Conservation (phyloP, 768 basidiomycete species). For the Auricularia heimuer region DNA sequence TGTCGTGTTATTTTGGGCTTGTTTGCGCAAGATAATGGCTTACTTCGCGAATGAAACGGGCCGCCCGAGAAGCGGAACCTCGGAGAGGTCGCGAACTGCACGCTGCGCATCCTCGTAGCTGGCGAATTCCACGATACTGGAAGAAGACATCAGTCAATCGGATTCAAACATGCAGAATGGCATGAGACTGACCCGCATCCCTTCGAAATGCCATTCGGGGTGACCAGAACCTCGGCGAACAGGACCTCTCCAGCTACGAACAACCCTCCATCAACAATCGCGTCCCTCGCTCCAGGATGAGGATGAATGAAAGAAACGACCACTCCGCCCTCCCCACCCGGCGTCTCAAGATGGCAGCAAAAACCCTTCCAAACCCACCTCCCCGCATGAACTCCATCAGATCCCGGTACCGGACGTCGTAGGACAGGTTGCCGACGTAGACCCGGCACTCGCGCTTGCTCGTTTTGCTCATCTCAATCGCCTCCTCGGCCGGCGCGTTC, state of each 20-base stretch:
- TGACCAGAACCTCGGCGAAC: constrained; percentile 98
- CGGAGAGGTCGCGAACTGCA: constrained; percentile 83
- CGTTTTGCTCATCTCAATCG: constrained; percentile 87
- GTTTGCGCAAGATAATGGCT: constrained; percentile 13
- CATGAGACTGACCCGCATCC: constrained; percentile 84
- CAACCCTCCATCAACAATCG: constrained; percentile 78
- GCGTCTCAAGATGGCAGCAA: constrained; percentile 11
- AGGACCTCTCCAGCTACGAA: constrained; percentile 98
- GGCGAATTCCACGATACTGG: constrained; percentile 89
- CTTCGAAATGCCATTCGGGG: constrained; percentile 93
- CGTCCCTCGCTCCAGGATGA: constrained; percentile 46
- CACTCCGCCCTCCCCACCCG: constrained; percentile 21
- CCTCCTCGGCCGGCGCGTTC: constrained; percentile 88
- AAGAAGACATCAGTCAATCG: constrained; percentile 1
- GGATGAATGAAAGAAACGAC: neutral
- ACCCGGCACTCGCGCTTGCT: constrained; percentile 98
- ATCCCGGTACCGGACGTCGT: constrained; percentile 98
- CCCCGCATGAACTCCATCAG: constrained; percentile 99
- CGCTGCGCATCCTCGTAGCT: constrained; percentile 84
- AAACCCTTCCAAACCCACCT: constrained; percentile 85
- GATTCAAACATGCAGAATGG: neutral
- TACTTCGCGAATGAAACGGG: constrained; percentile 94
- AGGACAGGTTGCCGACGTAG: constrained; percentile 97
- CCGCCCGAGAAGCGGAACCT: constrained; percentile 81
- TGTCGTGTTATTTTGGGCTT: neutral